Evolutionary conservation across 148 eudicot genomes (phyloP), one percentile per base, ranked within the genome.

Genomic region (Oxyria digyna): DNA sequence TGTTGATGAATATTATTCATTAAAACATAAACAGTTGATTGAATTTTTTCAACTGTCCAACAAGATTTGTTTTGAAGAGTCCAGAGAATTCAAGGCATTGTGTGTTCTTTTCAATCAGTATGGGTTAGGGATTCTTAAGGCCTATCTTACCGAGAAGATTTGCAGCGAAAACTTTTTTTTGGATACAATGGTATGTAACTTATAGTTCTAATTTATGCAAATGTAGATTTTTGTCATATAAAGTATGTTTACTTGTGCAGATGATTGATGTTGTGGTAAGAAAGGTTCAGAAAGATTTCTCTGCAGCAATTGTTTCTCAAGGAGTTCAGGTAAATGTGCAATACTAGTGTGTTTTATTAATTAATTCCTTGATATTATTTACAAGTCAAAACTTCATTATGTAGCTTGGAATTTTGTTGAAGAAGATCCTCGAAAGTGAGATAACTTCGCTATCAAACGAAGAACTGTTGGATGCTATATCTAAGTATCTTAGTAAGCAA

Each of bases 181-280:
- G 76, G 89, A 88, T 83, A 72, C 88, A 85, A 89, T 80, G 98
- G 98, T 92, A 81, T 89, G 97, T 89, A 87, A 83, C 91, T 48
- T 80, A 70, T 49, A 31, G 46, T 23, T 12, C 32, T 35, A n/a
- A 27, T 59, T 18, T 55, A 12, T 4, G 12, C 7, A 26, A 55
- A 11, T 13, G 37, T 71, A 46, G 69, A 11, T 6, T 41, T 43
- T 12, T 12, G 49, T 5, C 26, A 11, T 0, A 1, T 18, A 24
- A 35, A 17, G 31, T 62, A 3, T 66, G 46, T 57, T 68, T 11
- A 76, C 27, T 73, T 70, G 62, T 75, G 77, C 76, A 92, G 98
- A 91, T 87, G 49, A 79, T 92, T 74, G 98, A 89, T 81, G 76
- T 76, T 67, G 77, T 92, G 70, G 78, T 92, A 63, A 81, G 82